These are phyloP conservation scores for Diplocarpon mali DNA, from an alignment of 2,329 filamentous ascomycete genomes.

Conservation along the genomic window DNA sequence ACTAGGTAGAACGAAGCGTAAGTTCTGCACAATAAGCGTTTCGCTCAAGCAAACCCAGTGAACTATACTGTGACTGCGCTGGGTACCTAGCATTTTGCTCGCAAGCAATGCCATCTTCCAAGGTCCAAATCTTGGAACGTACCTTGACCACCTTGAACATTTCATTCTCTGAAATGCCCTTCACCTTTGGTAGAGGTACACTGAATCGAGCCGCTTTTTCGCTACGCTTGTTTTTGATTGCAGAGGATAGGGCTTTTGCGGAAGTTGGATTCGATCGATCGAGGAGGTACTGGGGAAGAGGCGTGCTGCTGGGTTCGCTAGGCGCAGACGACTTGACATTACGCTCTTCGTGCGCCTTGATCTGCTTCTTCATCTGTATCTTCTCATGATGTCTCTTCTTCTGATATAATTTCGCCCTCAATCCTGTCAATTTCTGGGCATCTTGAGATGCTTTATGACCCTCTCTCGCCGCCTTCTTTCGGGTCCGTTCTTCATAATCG, in stretches of 20 bases:
- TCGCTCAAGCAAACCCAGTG: no score
- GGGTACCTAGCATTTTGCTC: no score
- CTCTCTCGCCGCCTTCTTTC: conserved; percentile 82
- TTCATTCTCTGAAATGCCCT: conserved; percentile 88
- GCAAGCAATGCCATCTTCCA: neutral
- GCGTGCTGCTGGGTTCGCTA: conserved; percentile 67
- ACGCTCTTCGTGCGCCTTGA: conserved; percentile 90
- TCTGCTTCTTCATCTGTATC: conserved; percentile 93
- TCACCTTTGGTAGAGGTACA: conserved; percentile 87
- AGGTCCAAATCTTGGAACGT: neutral
- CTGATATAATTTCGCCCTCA: conserved; percentile 86
- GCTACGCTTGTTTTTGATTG: conserved; percentile 84
- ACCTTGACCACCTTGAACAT: conserved; percentile 79
- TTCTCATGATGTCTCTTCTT: conserved; percentile 95
- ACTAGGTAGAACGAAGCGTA: neutral
- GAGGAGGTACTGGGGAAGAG: conserved; percentile 85
- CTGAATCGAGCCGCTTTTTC: conserved; percentile 92
- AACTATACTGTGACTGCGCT: no score
- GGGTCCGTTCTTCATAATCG: conserved; percentile 55
- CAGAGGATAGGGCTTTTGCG: conserved; percentile 62
- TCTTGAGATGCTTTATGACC: conserved; percentile 79
- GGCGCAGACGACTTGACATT: conserved; percentile 63
- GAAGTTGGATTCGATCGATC: conserved; percentile 55
- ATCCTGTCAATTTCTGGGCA: conserved; percentile 84
- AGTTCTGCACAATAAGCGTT: no score